Percentiles rank a stretch among this genome's conserved stretches.
Conservation (phyloP, 228 moss, liverwort and hornwort genomes). For the Sphagnum fallax region DNA sequence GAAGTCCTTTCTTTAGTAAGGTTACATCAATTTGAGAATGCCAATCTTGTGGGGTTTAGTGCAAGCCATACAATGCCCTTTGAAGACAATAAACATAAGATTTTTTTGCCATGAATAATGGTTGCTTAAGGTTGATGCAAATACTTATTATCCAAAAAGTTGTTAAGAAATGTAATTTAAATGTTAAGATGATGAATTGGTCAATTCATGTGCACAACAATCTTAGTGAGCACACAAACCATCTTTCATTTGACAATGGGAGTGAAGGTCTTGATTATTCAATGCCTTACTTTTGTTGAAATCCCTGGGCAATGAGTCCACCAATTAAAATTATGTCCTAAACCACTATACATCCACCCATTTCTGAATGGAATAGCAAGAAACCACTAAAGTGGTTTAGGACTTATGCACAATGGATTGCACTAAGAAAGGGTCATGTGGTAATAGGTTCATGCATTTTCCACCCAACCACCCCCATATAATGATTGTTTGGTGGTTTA, state of each 20-base stretch:
- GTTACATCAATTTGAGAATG: background rate
- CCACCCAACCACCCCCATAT: too few relatives aligned
- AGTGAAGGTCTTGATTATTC: background rate
- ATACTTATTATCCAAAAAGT: background rate
- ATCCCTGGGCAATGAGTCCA: background rate
- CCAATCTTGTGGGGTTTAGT: background rate
- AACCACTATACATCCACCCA: too few relatives aligned
- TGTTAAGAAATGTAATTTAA: background rate
- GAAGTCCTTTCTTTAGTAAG: background rate
- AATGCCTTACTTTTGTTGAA: background rate
- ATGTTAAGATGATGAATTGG: background rate
- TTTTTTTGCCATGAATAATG: background rate
- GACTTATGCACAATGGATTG: too few relatives aligned
- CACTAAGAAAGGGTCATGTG: too few relatives aligned
- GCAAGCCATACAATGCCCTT: background rate
- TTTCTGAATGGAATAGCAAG: too few relatives aligned
- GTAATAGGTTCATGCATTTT: too few relatives aligned
- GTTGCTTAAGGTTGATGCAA: background rate
- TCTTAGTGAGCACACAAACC: background rate
- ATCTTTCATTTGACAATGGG: background rate
- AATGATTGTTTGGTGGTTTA: too few relatives aligned
- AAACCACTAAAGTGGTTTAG: too few relatives aligned
- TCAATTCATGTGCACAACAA: background rate
- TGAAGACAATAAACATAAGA: background rate
- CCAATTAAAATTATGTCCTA: background rate